Evolutionary conservation across 148 eudicot species (phyloP).

Genomic region (Vaccinium corymbosum): DNA sequence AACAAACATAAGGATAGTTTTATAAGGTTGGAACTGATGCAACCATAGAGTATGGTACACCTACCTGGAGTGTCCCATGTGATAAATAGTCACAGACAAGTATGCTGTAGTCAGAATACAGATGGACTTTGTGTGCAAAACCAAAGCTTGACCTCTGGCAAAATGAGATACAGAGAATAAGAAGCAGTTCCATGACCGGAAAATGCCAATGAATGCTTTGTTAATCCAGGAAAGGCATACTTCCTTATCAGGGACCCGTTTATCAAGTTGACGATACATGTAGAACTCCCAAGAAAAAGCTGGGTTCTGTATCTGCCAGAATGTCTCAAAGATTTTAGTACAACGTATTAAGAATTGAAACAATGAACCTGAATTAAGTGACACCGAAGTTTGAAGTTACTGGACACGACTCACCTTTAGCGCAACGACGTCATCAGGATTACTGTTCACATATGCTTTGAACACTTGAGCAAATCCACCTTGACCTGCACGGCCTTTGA

Average conservation of each 20-base stretch:
- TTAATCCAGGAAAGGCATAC: constrained; percentile 38
- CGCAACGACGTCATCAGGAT: constrained; percentile 76
- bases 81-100: constrained; percentile 77
- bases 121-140: constrained; percentile 73
- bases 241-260: constrained; percentile 48
- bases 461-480: constrained; percentile 95
- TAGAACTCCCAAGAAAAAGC: constrained; percentile 96
- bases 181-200: constrained; percentile 14
- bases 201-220: constrained; percentile 11
- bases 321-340: constrained; percentile 14
- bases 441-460: constrained; percentile 62
- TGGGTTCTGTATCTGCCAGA: constrained; percentile 79
- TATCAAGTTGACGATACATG: constrained; percentile 91
- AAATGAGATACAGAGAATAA: constrained; percentile 17
- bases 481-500: constrained; percentile 84
- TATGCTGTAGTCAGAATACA: constrained; percentile 81
- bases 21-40: constrained; percentile 11
- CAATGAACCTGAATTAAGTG: constrained; percentile 2
- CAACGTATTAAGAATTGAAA: not conserved
- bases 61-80: constrained; percentile 91
- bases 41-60: constrained; percentile 23
- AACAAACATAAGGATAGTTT: not conserved
- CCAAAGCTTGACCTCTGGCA: constrained; percentile 77
- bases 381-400: not conserved
- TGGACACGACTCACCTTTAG: constrained; percentile 53